phyloP scores from a whole-genome alignment of 164 flowering plant species.

The Amborella trichopoda region DNA sequence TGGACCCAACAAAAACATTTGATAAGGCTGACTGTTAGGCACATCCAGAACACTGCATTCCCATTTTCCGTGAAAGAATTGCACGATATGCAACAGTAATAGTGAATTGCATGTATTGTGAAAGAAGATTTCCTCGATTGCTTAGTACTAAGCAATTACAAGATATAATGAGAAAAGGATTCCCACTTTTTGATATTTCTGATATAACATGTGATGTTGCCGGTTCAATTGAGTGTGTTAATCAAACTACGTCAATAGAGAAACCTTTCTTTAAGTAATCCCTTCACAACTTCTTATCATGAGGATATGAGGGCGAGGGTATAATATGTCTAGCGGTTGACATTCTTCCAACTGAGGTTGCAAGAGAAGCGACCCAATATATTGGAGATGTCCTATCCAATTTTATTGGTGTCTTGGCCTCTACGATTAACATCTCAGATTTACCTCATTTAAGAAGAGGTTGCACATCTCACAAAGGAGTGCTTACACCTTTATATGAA shows the following conservation, averaged over 20 bases:
- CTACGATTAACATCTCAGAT: slow-evolving; percentile 29
- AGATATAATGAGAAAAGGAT: slow-evolving; percentile 43
- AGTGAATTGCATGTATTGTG: slow-evolving; percentile 99
- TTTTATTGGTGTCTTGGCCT: slow-evolving; percentile 70
- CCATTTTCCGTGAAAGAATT: slow-evolving; percentile 79
- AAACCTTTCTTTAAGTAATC: slow-evolving; percentile 95
- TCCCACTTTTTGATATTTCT: slow-evolving; percentile 74
- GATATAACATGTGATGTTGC: slow-evolving; percentile 96
- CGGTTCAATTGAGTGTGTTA: slow-evolving; percentile 92
- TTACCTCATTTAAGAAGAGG: slow-evolving; percentile 80
- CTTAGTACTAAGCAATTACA: slow-evolving; percentile 65
- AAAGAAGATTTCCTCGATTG: slow-evolving; percentile 80
- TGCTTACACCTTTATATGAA: slow-evolving; percentile 66
- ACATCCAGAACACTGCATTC: slow-evolving; percentile 83
- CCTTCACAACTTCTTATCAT: slow-evolving; percentile 47
- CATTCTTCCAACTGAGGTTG: slow-evolving; percentile 95
- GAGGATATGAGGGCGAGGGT: slow-evolving; percentile 76
- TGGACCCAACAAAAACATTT: slow-evolving; percentile 50
- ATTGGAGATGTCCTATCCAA: slow-evolving; percentile 84
- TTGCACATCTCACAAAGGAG: slow-evolving; percentile 73
- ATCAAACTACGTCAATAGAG: slow-evolving; percentile 71
- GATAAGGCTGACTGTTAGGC: slow-evolving; percentile 86
- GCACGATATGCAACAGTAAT: slow-evolving; percentile 97
- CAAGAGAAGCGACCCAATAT: slow-evolving; percentile 98
- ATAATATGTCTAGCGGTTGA: slow-evolving; percentile 79